Conservation (phyloP, 2,329 filamentous ascomycete genomes). For the Aureobasidium sp. region DNA sequence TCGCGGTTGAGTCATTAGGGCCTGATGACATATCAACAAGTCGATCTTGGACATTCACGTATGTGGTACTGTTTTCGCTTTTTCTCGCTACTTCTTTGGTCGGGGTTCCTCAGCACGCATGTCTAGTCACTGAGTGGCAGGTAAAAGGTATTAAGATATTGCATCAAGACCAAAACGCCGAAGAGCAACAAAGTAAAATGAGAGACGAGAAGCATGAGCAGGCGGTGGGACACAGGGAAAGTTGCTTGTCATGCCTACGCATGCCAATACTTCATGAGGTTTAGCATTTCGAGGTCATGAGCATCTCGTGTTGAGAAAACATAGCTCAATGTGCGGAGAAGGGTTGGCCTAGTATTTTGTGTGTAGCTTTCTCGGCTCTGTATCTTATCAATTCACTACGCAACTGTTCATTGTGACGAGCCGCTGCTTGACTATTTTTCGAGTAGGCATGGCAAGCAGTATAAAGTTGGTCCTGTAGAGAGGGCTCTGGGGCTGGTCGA, state of each 20-base stretch:
- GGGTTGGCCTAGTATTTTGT: neutral
- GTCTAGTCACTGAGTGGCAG: neutral
- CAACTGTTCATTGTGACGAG: neutral
- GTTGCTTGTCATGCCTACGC: neutral
- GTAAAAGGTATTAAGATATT: neutral
- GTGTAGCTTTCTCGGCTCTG: neutral
- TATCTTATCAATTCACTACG: slow-evolving; percentile 1
- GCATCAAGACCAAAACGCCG: neutral
- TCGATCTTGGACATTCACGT: neutral
- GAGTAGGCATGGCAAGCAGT: no score
- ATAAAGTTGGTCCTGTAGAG: no score
- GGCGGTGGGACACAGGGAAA: neutral
- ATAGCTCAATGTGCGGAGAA: slow-evolving; percentile 1
- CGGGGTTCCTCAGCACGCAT: neutral
- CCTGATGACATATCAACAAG: neutral
- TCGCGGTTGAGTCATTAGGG: neutral
- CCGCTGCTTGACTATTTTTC: no score
- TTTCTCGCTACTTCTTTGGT: neutral
- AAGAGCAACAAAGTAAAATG: slow-evolving; percentile 2
- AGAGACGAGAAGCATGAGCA: neutral
- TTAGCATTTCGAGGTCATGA: neutral
- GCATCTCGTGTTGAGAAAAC: neutral
- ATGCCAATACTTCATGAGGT: neutral
- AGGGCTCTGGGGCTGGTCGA: no score
- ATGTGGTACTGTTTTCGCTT: neutral